Conservation (phyloP, 2,329 filamentous ascomycete genomes). For the Pyricularia sp. region DNA sequence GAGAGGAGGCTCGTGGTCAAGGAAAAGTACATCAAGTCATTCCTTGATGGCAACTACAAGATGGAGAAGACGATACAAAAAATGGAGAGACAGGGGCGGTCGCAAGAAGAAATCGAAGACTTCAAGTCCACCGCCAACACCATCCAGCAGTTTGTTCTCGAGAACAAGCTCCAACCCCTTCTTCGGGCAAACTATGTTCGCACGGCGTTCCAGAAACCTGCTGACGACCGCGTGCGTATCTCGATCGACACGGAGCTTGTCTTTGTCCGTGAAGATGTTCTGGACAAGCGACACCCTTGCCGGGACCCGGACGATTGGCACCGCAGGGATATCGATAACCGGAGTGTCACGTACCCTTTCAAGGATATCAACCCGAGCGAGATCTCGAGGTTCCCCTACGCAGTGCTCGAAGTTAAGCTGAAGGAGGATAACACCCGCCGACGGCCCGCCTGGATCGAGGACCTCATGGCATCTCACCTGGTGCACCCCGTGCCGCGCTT, state of each 20-base stretch:
- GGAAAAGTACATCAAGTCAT: slow-evolving; percentile 82
- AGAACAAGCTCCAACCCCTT: slow-evolving; percentile 68
- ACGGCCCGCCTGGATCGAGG: slow-evolving; percentile 73
- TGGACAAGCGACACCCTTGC: slow-evolving; percentile 76
- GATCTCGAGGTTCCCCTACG: slow-evolving; percentile 80
- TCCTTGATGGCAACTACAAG: slow-evolving; percentile 75
- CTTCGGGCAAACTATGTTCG: slow-evolving; percentile 86
- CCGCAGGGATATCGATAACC: slow-evolving; percentile 74
- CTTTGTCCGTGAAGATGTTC: slow-evolving; percentile 65
- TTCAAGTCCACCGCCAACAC: slow-evolving; percentile 61
- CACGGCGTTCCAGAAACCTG: slow-evolving; percentile 91
- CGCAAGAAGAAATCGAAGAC: slow-evolving; percentile 49
- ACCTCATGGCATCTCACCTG: slow-evolving; percentile 84
- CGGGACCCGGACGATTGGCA: slow-evolving; percentile 86
- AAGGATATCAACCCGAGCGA: slow-evolving; percentile 78
- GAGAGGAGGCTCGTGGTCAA: slow-evolving; percentile 79
- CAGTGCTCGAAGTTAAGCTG: slow-evolving; percentile 85
- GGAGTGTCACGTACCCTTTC: slow-evolving; percentile 77
- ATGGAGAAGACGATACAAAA: slow-evolving; percentile 86
- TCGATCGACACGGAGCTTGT: slow-evolving; percentile 87
- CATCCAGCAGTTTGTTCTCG: slow-evolving; percentile 68
- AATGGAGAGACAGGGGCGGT: slow-evolving; percentile 64
- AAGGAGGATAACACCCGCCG: slow-evolving; percentile 41
- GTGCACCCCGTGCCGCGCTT: slow-evolving; percentile 83
- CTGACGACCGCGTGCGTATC: slow-evolving; percentile 79